Evolutionary conservation across 371 early-diverging fungal genomes (phyloP), one percentile per base, ranked within the genome.

Genomic region (Syncephalastrum sp.): DNA sequence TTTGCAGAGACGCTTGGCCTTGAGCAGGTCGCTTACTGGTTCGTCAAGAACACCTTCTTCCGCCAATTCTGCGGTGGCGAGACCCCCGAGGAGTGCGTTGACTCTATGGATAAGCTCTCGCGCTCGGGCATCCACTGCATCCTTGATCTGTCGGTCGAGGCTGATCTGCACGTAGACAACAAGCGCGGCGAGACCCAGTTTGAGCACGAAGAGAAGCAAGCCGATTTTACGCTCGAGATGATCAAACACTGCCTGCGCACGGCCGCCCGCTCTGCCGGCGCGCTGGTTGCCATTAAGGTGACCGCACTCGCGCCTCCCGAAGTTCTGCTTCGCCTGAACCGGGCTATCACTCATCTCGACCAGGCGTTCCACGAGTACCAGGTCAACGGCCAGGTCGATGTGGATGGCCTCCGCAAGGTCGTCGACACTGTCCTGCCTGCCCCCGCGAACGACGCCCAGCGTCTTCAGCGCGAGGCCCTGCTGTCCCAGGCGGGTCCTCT

Each of bases 61-160:
- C 77, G 79, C 44, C 91, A 93, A 61, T 97, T 97, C 72, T 95
- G 95, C 64, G 96, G 94, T 44, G 98, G 98, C 56, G 97, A 98
- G 72, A 87, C 88, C 15, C 81, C 90, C 27, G 85, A 84, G 13
- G 95, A 95, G 63, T 91, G 94, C 57, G 74, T 87, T 8, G 85
- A 87, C n/a, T 86, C 87, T 15, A 95, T 98, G 92, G 80, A 82
- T 42, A 50, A 64, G 19, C 80, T 96, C 54, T 68, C 84, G 54
- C 66, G 71, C 19, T 67, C 76, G 14, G 86, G 90, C 6, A 91
- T 98, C 72, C 89, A 90, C 19, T 85, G 90, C 33, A 96, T 96
- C 64, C 82, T 96, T 42, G 96, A 95, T 68, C 74, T 92, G 17
- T 90, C 93, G 0, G 82, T 94, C 44, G 98, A 97, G 68, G 91